Evolutionary conservation across 2,329 filamentous ascomycete species (phyloP).

Genomic region (Aspergillus oerlinghausenensis): DNA sequence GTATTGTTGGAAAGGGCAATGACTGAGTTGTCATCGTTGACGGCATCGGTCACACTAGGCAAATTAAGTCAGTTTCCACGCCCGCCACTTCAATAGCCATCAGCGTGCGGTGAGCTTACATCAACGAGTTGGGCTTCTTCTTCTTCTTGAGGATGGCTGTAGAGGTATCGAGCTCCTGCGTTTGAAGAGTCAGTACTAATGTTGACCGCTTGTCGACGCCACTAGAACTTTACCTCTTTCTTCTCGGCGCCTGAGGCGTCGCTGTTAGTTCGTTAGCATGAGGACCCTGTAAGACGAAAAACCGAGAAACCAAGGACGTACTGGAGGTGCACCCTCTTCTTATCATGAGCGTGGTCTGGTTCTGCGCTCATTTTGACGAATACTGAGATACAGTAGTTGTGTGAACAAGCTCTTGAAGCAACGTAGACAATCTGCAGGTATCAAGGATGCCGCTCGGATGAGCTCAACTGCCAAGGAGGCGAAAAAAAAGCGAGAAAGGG

Average conservation of each 20-base stretch:
- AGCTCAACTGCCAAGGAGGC: slow-evolving; percentile 9
- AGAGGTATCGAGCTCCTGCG: slow-evolving; percentile 78
- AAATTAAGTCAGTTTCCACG: slow-evolving; percentile 19
- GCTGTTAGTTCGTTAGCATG: slow-evolving; percentile 52
- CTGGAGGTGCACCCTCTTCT: slow-evolving; percentile 81
- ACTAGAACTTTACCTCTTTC: slow-evolving; percentile 60
- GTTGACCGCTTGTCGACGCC: slow-evolving; percentile 33
- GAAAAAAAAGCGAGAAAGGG: slow-evolving; percentile 4
- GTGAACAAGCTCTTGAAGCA: slow-evolving; percentile 25
- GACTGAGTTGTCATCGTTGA: slow-evolving; percentile 99
- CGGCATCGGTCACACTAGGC: slow-evolving; percentile 87
- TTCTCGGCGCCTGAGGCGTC: slow-evolving; percentile 84
- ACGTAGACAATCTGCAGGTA: slow-evolving; percentile 16
- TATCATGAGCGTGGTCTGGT: slow-evolving; percentile 58
- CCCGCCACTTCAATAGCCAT: slow-evolving; percentile 1
- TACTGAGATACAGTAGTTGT: slow-evolving; percentile 16
- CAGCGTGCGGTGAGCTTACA: slow-evolving; percentile 55
- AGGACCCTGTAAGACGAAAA: slow-evolving; percentile 10
- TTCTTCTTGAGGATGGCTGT: slow-evolving; percentile 99
- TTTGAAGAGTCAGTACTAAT: slow-evolving; percentile 19
- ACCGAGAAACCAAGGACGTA: slow-evolving; percentile 45
- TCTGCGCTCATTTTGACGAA: slow-evolving; percentile 64
- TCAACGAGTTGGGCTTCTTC: slow-evolving; percentile 99
- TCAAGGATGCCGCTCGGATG: slow-evolving; percentile 13
- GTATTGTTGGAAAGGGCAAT: slow-evolving; percentile 97